Evolutionary conservation across 768 basidiomycete genomes (phyloP), one percentile per base, ranked within the genome.

Genomic region (Boletus sensibilis): DNA sequence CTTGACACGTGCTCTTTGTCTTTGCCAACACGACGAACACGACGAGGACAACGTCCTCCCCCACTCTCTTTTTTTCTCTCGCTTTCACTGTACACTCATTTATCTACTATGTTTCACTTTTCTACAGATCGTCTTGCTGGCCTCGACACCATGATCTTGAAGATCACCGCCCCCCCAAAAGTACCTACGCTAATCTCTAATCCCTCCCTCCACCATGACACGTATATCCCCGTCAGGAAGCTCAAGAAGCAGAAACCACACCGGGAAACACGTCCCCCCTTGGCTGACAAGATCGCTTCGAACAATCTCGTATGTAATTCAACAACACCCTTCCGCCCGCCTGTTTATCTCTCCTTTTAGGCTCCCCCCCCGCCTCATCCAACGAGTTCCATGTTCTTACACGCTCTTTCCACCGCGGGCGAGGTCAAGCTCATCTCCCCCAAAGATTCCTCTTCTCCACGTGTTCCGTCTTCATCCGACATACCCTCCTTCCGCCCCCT

Each of bases 61-160:
- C 52, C 50, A 29, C 51, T 33, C 23, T 53, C 48, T 39, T 46
- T 46, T 33, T 40, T 20, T 12, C 27, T 27, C 13, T 44, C n/a
- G n/a, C 35, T 51, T 55, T 45, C 14, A 27, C 33, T 40, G 34
- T 6, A 55, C 64, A 3, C 41, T 65, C 64, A 42, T 65, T 65
- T 56, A 8, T 44, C n/a, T 8, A 51, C 43, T 57, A 74, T 74
- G 72, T 69, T 73, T 55, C 71, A 71, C 57, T 69, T 76, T 52
- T 73, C 74, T 52, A 60, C 67, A 40, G 72, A 74, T 56, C 67
- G 75, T 75, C 76, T 76, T 69, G 76, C 75, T 72, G 76, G 76
- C 33, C 75, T 77, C 52, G 75, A 77, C 68, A 56, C 65, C 50
- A 66, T 74, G 71, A 58, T 76, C 64, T 67, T 75, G 63, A 73